phyloP scores from a whole-genome alignment of 2,329 filamentous ascomycete genomes.

The Cercospora nicotianae region DNA sequence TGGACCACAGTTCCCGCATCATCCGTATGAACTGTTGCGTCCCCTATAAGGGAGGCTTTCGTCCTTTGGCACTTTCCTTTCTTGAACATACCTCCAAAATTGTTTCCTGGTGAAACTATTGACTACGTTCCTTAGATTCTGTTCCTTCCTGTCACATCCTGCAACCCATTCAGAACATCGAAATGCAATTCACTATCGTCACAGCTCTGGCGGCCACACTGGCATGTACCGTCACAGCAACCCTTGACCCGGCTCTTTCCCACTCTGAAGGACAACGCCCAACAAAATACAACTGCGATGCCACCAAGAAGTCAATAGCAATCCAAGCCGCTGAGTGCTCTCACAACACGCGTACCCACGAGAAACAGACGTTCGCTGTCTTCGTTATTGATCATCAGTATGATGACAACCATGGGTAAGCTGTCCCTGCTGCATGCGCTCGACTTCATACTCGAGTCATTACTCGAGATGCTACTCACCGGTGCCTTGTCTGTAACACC shows the following conservation, averaged over 20 bases:
- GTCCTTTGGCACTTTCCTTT: background rate
- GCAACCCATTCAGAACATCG: background rate
- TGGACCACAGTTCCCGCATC: background rate
- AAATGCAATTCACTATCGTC: slow-evolving; percentile 18
- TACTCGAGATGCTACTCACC: background rate
- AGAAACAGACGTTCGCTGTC: slow-evolving; percentile 43
- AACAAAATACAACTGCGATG: slow-evolving; percentile 29
- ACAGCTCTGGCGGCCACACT: slow-evolving; percentile 19
- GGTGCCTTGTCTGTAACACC: background rate
- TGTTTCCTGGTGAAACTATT: background rate
- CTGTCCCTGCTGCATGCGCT: background rate
- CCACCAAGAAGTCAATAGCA: slow-evolving; percentile 38
- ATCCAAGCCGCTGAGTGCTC: slow-evolving; percentile 48
- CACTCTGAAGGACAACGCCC: slow-evolving; percentile 43
- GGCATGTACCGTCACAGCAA: slow-evolving; percentile 34
- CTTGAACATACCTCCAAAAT: background rate
- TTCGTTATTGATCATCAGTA: slow-evolving; percentile 51
- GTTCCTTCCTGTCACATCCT: background rate
- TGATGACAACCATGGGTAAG: slow-evolving; percentile 42
- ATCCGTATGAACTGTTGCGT: background rate
- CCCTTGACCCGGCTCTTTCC: slow-evolving; percentile 40
- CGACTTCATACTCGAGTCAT: background rate
- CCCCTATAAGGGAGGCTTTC: background rate
- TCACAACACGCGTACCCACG: slow-evolving; percentile 43
- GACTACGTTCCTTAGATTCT: background rate